Base-by-base conservation (phyloP, 495 filamentous ascomycete genomes). In the Bacidia gigantensis region DNA sequence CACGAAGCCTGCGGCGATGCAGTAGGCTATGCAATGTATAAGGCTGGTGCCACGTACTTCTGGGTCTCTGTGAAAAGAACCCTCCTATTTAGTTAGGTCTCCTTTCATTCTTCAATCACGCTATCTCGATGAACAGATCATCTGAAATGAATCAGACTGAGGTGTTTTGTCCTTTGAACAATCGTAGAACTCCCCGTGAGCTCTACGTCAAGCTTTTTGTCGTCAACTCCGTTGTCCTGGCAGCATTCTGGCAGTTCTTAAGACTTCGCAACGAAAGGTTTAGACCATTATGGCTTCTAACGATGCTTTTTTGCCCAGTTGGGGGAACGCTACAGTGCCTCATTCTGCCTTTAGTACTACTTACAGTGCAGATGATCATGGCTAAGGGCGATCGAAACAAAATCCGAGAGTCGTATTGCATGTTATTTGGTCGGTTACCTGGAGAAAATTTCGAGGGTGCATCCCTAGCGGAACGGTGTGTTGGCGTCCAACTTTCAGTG, bases 121-220 rank as follows among this genome's bases (percentile, higher is more conserved):
- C n/a, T n/a, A n/a, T n/a, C n/a, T n/a, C n/a, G n/a, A n/a, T n/a
- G n/a, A n/a, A n/a, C n/a, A n/a, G n/a, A n/a, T n/a, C n/a, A n/a
- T n/a, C n/a, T n/a, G n/a, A 18, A 46, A 46, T 46, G 43, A 20
- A 11, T 46, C 2, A 12, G n/a, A 21, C 12, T 12, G 20, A 46
- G 3, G n/a, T 2, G 12, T 20, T 17, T 11, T 46, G 43, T 46
- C 14, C 43, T 21, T 14, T 3, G 20, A 24, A 46, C 20, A 21
- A 18, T 24, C 43, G 20, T 46, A 12, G 43, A 12, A 21, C 23
- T 12, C 14, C 43, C 3, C 18, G 43, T 17, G 43, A 46, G 20
- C n/a, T 46, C 14, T 46, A 46, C 22, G 43, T 46, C 43, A 46
- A 46, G 22, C 43, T 46, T 10, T 46, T 46, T 20, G 43, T 46